Conservation (phyloP, 1,284 basidiomycete genomes). For the Mixia osmundae region DNA sequence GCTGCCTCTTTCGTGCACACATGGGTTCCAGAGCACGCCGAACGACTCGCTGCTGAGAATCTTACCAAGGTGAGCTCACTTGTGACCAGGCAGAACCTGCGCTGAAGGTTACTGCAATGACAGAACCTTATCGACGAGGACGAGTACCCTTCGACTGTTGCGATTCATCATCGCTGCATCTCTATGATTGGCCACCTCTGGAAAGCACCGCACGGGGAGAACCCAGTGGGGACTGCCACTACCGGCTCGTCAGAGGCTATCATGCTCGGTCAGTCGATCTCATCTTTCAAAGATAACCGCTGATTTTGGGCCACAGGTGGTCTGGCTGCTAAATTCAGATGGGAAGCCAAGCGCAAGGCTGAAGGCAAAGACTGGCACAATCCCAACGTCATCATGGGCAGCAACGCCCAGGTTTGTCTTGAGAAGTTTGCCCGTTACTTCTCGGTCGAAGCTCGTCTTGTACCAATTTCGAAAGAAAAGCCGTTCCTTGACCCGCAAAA, state of each 20-base stretch:
- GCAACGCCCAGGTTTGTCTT: slow-evolving; percentile 61
- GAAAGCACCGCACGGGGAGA: slow-evolving; percentile 50
- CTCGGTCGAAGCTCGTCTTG: slow-evolving; percentile 39
- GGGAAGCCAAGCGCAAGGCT: slow-evolving; percentile 71
- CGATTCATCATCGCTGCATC: slow-evolving; percentile 55
- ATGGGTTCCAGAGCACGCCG: slow-evolving; percentile 27
- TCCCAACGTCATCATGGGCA: slow-evolving; percentile 43
- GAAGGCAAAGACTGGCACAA: slow-evolving; percentile 65
- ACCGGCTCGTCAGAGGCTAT: slow-evolving; percentile 63
- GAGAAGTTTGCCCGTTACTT: slow-evolving; percentile 80
- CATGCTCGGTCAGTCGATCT: slow-evolving; percentile 39
- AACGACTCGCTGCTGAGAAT: slow-evolving; percentile 56
- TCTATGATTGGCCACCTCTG: slow-evolving; percentile 79
- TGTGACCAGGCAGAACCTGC: slow-evolving; percentile 24
- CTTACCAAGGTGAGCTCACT: slow-evolving; percentile 43
- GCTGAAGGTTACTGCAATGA: neutral
- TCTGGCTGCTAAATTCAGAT: slow-evolving; percentile 78
- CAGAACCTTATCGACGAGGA: slow-evolving; percentile 68
- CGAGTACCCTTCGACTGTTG: slow-evolving; percentile 57
- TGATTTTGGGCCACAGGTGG: slow-evolving; percentile 25
- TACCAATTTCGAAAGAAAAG: slow-evolving; percentile 27
- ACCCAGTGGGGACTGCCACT: slow-evolving; percentile 72
- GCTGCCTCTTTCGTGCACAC: slow-evolving; percentile 32
- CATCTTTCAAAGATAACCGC: neutral
- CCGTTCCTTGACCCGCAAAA: slow-evolving; percentile 57